Percentiles rank a stretch among this genome's conserved stretches.
These are phyloP conservation scores for Arabis alpina DNA, from an alignment of 345 rosid species.

Conservation along the genomic window DNA sequence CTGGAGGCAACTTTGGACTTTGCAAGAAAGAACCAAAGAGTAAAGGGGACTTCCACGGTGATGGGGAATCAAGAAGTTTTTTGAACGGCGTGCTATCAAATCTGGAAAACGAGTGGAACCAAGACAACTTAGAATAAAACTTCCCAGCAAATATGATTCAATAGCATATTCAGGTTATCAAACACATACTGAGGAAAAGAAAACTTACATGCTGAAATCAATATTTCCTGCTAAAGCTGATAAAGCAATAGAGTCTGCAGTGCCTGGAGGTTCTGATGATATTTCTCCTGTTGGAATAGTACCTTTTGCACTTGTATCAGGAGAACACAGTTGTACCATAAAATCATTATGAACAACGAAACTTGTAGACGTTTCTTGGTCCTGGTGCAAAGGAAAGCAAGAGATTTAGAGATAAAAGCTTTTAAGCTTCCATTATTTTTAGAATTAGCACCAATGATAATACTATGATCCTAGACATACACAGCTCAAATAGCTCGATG, in stretches of 20 bases:
- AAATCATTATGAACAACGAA: constrained; percentile 55
- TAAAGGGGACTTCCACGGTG: constrained; percentile 97
- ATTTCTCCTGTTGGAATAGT: constrained; percentile 41
- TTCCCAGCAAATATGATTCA: constrained; percentile 12
- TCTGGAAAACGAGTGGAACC: constrained; percentile 48
- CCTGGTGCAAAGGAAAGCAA: constrained; percentile 48
- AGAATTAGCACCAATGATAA: constrained; percentile 13
- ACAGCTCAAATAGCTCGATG: constrained; percentile 28
- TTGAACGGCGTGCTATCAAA: constrained; percentile 83
- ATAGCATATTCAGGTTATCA: constrained; percentile 20
- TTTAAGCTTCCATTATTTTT: neutral
- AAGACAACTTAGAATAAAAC: constrained; percentile 18
- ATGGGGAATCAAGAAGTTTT: constrained; percentile 83
- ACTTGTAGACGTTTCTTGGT: constrained; percentile 53
- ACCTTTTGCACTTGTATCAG: constrained; percentile 39
- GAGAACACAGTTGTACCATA: constrained; percentile 41
- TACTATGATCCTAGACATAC: constrained; percentile 24
- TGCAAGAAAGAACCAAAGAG: constrained; percentile 76
- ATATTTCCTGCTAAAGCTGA: constrained; percentile 27
- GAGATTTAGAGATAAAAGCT: constrained; percentile 25
- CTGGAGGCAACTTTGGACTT: constrained; percentile 80
- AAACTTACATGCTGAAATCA: constrained; percentile 62
- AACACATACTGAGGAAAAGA: constrained; percentile 20
- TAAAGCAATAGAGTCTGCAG: constrained; percentile 40
- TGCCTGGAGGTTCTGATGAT: constrained; percentile 50